Percentiles rank a stretch among this genome's conserved stretches.
Evolutionary conservation across 108 stramenopile genomes (phyloP).

Genomic region (Conticribra weissflogii): DNA sequence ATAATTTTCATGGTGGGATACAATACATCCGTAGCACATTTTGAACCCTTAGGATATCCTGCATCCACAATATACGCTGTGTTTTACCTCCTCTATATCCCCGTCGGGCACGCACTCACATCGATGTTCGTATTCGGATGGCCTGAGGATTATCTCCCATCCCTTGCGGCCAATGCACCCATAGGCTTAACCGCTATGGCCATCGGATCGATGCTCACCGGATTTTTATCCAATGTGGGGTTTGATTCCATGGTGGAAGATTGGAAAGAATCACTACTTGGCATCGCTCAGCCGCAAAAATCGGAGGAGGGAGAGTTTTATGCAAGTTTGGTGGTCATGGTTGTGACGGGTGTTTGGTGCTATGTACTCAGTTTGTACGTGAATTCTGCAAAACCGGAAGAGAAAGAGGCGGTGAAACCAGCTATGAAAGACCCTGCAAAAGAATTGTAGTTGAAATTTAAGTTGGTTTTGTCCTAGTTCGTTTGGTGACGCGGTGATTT

Average conservation of each 20-base stretch:
- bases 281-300: conserved; percentile 1
- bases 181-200: conserved; percentile 85
- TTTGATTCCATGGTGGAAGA: conserved; percentile 65
- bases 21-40: conserved; percentile 64
- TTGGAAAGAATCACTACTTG: conserved; percentile 37
- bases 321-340: conserved; percentile 76
- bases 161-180: conserved; percentile 75
- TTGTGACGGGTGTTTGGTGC: conserved; percentile 81
- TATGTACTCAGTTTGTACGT: conserved; percentile 72
- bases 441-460: conserved; percentile 54
- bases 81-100: conserved; percentile 80
- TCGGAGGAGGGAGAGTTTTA: conserved; percentile 77
- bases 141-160: conserved; percentile 78
- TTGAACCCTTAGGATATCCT: conserved; percentile 54
- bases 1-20: conserved; percentile 78
- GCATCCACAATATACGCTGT: conserved; percentile 80
- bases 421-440: conserved; percentile 46
- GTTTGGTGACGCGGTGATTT: too few species aligned
- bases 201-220: conserved; percentile 72
- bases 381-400: conserved; percentile 45
- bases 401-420: conserved; percentile 47
- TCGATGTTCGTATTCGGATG: conserved; percentile 86
- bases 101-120: conserved; percentile 68
- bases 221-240: conserved; percentile 66
- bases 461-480: too few species aligned